A percentile compares a stretch with the other conserved stretches of the same genome.
Evolutionary conservation across 2,329 filamentous ascomycete species (phyloP).

Genomic region (Pseudogymnoascus sp.): DNA sequence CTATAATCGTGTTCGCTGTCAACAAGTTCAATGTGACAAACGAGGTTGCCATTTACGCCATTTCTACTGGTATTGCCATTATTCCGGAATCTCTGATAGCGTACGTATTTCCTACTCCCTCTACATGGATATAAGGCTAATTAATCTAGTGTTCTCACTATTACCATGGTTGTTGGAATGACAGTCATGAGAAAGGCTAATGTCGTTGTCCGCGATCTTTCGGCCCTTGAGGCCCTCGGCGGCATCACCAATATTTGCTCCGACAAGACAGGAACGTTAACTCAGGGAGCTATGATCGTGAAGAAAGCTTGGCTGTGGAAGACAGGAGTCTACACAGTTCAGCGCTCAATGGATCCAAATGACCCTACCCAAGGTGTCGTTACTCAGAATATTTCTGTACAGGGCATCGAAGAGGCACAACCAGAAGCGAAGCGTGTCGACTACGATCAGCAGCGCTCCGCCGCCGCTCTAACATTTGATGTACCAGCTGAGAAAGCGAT

Average conservation of each 20-base stretch:
- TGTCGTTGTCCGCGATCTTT: conserved; percentile 42
- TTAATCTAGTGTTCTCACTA: conserved; percentile 47
- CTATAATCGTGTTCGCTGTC: conserved; percentile 35
- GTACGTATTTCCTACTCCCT: conserved; percentile 19
- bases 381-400: conserved; percentile 28
- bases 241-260: conserved; percentile 70
- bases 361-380: conserved; percentile 48
- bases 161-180: conserved; percentile 46
- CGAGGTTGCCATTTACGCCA: conserved; percentile 51
- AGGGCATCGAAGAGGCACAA: conserved; percentile 19
- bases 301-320: conserved; percentile 51
- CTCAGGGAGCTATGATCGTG: conserved; percentile 52
- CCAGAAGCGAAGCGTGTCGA: conserved; percentile 46
- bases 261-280: conserved; percentile 71
- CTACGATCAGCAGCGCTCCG: conserved; percentile 54
- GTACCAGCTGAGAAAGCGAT: conserved; percentile 45
- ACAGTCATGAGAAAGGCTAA: conserved; percentile 41
- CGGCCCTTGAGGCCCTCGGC: conserved; percentile 60
- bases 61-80: conserved; percentile 44
- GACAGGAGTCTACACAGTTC: conserved; percentile 45
- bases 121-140: conserved; percentile 16
- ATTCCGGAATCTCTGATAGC: conserved; percentile 53
- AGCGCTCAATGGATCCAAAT: conserved; percentile 46
- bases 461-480: conserved; percentile 56
- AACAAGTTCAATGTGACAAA: conserved; percentile 46